Percentiles rank a stretch among this genome's conserved stretches.
Conservation (phyloP, 129 eudicot genomes). For the Pulicaria dysenterica region DNA sequence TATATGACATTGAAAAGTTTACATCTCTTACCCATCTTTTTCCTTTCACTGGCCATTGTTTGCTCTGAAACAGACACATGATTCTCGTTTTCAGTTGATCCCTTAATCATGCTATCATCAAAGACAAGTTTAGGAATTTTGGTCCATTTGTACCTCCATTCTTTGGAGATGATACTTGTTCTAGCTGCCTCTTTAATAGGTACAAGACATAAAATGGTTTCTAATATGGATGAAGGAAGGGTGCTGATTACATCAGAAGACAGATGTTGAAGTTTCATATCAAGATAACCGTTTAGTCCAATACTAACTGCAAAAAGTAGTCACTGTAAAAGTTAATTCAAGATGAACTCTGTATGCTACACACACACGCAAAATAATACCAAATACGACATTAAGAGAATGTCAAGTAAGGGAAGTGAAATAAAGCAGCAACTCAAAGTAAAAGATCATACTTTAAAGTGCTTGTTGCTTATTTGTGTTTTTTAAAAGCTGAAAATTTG, state of each 20-base stretch:
- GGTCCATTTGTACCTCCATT: conserved; percentile 12
- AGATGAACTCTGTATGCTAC: neutral
- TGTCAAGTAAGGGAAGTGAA: too few relatives aligned
- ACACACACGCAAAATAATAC: too few relatives aligned
- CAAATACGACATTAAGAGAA: too few relatives aligned
- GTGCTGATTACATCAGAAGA: conserved; percentile 2
- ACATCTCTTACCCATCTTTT: neutral
- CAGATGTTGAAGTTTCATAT: neutral
- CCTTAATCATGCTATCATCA: neutral
- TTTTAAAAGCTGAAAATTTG: too few relatives aligned
- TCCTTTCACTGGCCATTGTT: neutral
- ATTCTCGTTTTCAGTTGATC: neutral
- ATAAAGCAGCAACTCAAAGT: too few relatives aligned
- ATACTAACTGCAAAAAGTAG: neutral
- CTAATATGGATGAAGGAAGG: conserved; percentile 6
- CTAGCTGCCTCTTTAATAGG: conserved; percentile 1
- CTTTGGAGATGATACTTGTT: neutral
- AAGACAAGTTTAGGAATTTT: neutral
- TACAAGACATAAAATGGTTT: neutral
- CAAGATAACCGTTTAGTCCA: neutral
- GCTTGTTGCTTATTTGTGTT: too few relatives aligned
- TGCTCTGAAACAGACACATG: too few relatives aligned
- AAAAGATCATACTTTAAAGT: too few relatives aligned
- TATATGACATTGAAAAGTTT: neutral
- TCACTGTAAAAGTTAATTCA: neutral